Evolutionary conservation across 306 rosid species (phyloP).

Genomic region (Canavalia gladiata): DNA sequence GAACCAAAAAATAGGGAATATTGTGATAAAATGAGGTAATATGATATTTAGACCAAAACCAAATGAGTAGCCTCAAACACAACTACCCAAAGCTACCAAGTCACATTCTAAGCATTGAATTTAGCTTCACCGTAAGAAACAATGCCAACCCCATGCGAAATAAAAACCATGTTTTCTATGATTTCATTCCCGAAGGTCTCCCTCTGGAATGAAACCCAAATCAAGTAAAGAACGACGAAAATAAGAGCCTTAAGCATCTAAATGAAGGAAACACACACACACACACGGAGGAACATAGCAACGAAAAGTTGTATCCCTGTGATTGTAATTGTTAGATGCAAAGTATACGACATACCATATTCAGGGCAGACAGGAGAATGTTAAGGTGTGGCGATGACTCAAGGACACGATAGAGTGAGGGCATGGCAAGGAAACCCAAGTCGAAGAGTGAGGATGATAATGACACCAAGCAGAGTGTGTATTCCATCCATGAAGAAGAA

Average conservation of each 20-base stretch:
- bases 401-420: no score
- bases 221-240: conserved; percentile 92
- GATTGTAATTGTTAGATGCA: no score
- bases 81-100: conserved; percentile 79
- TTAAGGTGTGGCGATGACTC: no score
- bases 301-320: no score
- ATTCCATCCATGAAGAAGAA: no score
- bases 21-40: conserved; percentile 94
- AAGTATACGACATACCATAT: no score
- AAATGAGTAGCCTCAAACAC: conserved; percentile 90
- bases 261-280: conserved; percentile 71
- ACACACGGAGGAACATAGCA: no score
- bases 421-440: no score
- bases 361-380: no score
- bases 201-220: conserved; percentile 71
- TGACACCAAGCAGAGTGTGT: no score
- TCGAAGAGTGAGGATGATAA: no score
- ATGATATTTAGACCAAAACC: conserved; percentile 92
- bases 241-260: conserved; percentile 97
- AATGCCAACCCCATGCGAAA: conserved; percentile 83
- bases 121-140: conserved; percentile 94
- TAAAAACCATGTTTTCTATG: conserved; percentile 89
- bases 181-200: conserved; percentile 73
- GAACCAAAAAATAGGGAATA: conserved; percentile 90
- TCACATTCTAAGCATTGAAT: conserved; percentile 76